phyloP scores from a whole-genome alignment of 768 basidiomycete genomes.

The Calocera cornea region DNA sequence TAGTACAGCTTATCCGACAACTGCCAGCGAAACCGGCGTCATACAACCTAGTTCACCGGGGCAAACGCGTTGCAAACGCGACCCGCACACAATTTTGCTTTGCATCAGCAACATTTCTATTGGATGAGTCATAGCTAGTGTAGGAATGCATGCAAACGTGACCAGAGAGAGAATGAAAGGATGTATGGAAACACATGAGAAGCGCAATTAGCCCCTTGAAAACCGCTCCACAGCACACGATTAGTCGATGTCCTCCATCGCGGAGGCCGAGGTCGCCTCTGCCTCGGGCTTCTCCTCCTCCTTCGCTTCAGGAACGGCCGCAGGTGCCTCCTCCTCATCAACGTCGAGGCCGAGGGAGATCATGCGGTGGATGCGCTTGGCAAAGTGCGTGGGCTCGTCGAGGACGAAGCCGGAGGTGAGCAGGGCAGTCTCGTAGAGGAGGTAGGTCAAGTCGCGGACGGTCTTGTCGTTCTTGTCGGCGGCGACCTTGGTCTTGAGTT shows the following conservation, averaged over 20 bases:
- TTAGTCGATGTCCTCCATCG: constrained; percentile 81
- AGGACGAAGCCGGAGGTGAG: constrained; percentile 92
- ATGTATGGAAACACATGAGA: constrained; percentile 1
- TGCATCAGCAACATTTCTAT: neutral
- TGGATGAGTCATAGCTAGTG: neutral
- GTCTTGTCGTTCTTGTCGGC: constrained; percentile 99
- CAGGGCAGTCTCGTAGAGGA: constrained; percentile 93
- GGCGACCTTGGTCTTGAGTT: constrained; percentile 85
- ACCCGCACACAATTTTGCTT: no score
- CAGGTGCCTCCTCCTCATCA: constrained; percentile 56
- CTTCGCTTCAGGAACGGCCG: constrained; percentile 33
- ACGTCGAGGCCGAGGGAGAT: constrained; percentile 86
- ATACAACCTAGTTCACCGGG: no score
- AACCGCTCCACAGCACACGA: neutral
- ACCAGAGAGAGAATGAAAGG: neutral
- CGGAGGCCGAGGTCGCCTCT: constrained; percentile 47
- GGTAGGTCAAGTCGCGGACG: constrained; percentile 87
- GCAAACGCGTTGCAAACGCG: no score
- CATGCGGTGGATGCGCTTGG: constrained; percentile 95
- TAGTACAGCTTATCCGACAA: no score
- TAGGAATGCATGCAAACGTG: constrained; percentile 1
- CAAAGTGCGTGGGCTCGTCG: constrained; percentile 88
- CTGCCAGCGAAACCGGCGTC: no score
- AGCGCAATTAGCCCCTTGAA: neutral
- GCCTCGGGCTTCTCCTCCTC: constrained; percentile 26